A percentile compares a stretch with the other conserved stretches of the same genome.
Evolutionary conservation across 768 basidiomycete genomes (phyloP).

Genomic region (Termitomyces sp.): DNA sequence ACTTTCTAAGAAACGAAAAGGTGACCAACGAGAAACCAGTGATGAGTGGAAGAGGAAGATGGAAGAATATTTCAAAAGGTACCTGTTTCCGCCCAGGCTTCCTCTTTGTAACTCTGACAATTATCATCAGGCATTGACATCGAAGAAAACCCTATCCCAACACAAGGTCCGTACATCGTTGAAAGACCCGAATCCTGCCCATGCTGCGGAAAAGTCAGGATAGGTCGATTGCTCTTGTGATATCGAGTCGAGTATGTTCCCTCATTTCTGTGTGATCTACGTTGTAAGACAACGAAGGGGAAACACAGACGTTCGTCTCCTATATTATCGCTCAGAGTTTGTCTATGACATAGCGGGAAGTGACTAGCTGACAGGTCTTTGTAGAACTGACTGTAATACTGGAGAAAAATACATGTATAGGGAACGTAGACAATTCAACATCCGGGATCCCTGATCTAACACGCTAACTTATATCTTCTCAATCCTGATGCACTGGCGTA

Average conservation of each 20-base stretch:
- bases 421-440: constrained; percentile 77
- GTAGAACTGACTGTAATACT: constrained; percentile 84
- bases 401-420: constrained; percentile 87
- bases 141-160: constrained; percentile 64
- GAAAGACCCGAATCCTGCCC: constrained; percentile 62
- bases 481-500: constrained; percentile 85
- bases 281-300: constrained; percentile 53
- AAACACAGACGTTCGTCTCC: constrained; percentile 64
- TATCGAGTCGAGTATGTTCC: constrained; percentile 74
- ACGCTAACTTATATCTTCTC: constrained; percentile 83
- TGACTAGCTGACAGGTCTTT: background rate
- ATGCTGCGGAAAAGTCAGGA: constrained; percentile 23
- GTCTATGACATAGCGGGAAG: no score
- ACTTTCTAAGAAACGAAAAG: constrained; percentile 34
- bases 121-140: background rate
- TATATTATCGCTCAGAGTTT: no score
- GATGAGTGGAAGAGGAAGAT: constrained; percentile 24
- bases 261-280: constrained; percentile 73
- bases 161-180: constrained; percentile 91
- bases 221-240: constrained; percentile 32
- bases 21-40: constrained; percentile 31
- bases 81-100: background rate
- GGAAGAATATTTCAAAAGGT: constrained; percentile 22
- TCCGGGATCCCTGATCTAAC: constrained; percentile 80
- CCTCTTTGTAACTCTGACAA: background rate